phyloP scores from a whole-genome alignment of 441 rosid species.

The Dalechampia spathulata region DNA sequence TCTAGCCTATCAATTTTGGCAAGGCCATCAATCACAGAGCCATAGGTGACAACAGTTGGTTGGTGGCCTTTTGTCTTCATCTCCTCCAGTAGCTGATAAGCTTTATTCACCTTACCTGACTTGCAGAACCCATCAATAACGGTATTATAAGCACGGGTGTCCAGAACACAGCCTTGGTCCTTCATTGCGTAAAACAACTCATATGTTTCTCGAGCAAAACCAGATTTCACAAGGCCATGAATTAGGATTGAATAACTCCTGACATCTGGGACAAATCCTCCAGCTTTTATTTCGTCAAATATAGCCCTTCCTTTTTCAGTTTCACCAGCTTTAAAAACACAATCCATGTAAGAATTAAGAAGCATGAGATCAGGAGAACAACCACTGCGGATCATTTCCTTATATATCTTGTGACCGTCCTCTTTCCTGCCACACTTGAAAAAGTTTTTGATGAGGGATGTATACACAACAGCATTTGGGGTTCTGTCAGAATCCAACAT shows the following conservation, averaged over 20 bases:
- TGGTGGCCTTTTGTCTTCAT: conserved; percentile 73
- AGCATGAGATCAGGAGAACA: conserved; percentile 75
- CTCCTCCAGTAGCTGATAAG: conserved; percentile 87
- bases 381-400: conserved; percentile 66
- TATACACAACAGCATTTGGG: conserved; percentile 64
- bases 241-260: conserved; percentile 71
- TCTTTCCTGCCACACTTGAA: conserved; percentile 73
- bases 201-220: conserved; percentile 77
- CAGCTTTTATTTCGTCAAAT: conserved; percentile 67
- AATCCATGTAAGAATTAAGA: conserved; percentile 86
- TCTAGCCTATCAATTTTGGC: conserved; percentile 92
- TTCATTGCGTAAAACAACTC: conserved; percentile 77
- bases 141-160: conserved; percentile 75
- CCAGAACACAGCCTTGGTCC: conserved; percentile 80
- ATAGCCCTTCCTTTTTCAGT: conserved; percentile 75
- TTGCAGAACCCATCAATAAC: conserved; percentile 91
- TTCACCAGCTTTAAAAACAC: conserved; percentile 88
- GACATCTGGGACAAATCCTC: conserved; percentile 67
- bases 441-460: conserved; percentile 77
- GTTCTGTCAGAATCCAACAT: conserved; percentile 60
- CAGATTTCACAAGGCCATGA: conserved; percentile 80
- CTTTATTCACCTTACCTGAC: conserved; percentile 83
- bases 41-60: conserved; percentile 87
- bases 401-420: conserved; percentile 93
- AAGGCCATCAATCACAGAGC: conserved; percentile 80